Evolutionary conservation across 805 yeast species (phyloP).

Genomic region (Priceomyces carsonii): DNA sequence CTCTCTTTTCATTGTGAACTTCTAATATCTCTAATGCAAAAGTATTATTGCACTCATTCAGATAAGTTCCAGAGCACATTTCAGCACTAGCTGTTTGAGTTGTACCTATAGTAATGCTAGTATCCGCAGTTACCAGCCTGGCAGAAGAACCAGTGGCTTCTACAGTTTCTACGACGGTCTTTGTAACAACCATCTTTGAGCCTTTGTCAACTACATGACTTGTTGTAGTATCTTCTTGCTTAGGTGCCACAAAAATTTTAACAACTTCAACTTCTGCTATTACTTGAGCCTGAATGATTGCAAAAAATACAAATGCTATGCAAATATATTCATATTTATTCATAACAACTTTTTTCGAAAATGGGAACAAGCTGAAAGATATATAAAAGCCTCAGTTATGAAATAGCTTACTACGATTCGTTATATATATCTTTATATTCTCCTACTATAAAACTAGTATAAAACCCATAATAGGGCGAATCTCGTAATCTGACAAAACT

Average conservation of each 20-base stretch:
- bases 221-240: neutral
- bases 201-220: too few relatives aligned
- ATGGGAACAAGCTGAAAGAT: too few relatives aligned
- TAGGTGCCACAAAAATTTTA: slow-evolving; percentile 3
- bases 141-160: slow-evolving; percentile 1
- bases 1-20: slow-evolving; percentile 31
- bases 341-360: too few relatives aligned
- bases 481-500: too few relatives aligned
- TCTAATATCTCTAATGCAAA: slow-evolving; percentile 23
- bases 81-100: neutral
- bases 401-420: too few relatives aligned
- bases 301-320: neutral
- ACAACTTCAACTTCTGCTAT: slow-evolving; percentile 5
- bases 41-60: slow-evolving; percentile 10
- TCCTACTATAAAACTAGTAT: too few relatives aligned
- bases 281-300: neutral
- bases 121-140: neutral
- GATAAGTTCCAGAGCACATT: slow-evolving; percentile 9
- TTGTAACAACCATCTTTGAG: neutral
- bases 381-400: too few relatives aligned
- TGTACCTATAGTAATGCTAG: neutral
- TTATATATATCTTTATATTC: neutral
- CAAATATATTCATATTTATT: too few relatives aligned
- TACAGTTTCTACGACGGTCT: slow-evolving; percentile 1
- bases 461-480: too few relatives aligned